Evolutionary conservation across 1,284 basidiomycete genomes (phyloP), one percentile per base, ranked within the genome.

Genomic region (Trametes hirsuta): DNA sequence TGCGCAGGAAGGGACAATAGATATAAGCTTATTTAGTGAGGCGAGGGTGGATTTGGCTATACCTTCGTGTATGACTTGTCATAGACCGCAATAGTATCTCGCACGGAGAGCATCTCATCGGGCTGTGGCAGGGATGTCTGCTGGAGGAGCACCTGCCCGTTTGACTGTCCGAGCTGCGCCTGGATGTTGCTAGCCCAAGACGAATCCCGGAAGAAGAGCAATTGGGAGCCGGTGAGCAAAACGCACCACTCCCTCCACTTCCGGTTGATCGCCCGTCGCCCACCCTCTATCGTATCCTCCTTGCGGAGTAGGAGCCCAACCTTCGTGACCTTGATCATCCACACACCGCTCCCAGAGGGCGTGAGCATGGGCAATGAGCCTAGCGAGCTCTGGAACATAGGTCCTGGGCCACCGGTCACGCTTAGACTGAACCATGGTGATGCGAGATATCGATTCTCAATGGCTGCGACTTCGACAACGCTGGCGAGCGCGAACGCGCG

Each of bases 181-280:
- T 84, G 77, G 24, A 95, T 73, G 21, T 79, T 78, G 35, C 78
- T 70, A 6, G 87, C 87, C 87, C 86, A 91, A 8, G 84, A 76
- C 1, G 87, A 75, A 74, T 98, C 95, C 63, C 94, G 94, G 77
- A 96, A 96, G 72, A 98, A 91, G 47, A 98, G 82, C 9, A 99
- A 79, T 71, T 98, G 96, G 8, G 94, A 94, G 35, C 88, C 90
- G 3, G 95, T 96, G 54, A 99, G 80, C 53, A 97, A 81, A 9
- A 96, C 88, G 61, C 87, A 91, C 84, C 90, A 97, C 36, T 86
- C 79, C 69, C 84, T 90, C 97, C 97, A 99, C 75, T 95, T 98
- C 48, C 93, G 84, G 65, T 83, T 89, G 30, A 78, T 78, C 1
- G 88, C 80, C 67, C 90, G 94, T 74, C 86, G 93, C 22, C 92